Evolutionary conservation across 2,329 filamentous ascomycete species (phyloP), one percentile per base, ranked within the genome.

Genomic region (Trichoderma aggressivum): DNA sequence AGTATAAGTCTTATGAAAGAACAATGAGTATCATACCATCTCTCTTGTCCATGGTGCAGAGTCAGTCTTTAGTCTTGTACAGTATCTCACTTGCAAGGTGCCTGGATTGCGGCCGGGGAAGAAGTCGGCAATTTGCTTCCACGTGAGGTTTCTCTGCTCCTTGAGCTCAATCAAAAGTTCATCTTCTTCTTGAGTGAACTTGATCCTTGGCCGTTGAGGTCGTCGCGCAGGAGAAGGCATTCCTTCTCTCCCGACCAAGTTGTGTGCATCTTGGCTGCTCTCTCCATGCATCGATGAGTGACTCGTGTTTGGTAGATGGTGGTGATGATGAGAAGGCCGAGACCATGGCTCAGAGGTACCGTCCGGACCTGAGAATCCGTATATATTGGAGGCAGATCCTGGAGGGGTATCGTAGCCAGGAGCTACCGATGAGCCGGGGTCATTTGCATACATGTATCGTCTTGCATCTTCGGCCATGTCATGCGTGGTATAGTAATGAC

Each of bases 111-210:
- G 87, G 1, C 94, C 94, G 0, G 94, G 94, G 76, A 98, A 98
- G 82, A 97, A 97, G 78, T 97, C 94, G 70, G 94, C 93, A 78
- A 98, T 98, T 84, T 98, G 94, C 82, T 97, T 97, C 94, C 94
- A 98, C 5, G 94, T 97, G 79, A 98, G 85, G 78, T 93, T 94
- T 81, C 96, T 97, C 78, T 96, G 94, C 82, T 98, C 94, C 81
- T 98, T 98, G 73, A 98, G 84, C 78, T 97, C 93, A 70, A 97
- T 91, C 68, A 98, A 86, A 61, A 97, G 84, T 75, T 92, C 90
- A 80, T 98, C 94, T 79, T 98, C 94, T 80, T 97, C 94, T 11
- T 93, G 90, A 1, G 94, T 97, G 79, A 98, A 98, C 81, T 97
- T 97, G 75, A 97, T 86, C 82, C 97, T 98, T 7, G 94, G 94